Evolutionary conservation across 768 basidiomycete genomes (phyloP).

Genomic region (Dentipellis sp.): DNA sequence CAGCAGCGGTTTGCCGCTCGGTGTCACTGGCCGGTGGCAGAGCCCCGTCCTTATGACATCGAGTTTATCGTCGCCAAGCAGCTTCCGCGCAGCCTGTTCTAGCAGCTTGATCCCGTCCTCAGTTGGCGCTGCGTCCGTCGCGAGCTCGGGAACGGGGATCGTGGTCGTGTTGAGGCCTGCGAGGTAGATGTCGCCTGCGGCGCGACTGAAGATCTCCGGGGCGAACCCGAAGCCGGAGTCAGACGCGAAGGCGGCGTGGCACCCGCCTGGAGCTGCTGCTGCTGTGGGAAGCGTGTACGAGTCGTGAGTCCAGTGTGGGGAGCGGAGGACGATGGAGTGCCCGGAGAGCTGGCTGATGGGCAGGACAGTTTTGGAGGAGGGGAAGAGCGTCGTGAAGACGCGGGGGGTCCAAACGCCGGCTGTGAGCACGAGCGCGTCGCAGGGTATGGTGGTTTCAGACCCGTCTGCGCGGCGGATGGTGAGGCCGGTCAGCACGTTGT

Average conservation of each 20-base stretch:
- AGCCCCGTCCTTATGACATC: slow-evolving; percentile 18
- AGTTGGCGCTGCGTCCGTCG: slow-evolving; percentile 12
- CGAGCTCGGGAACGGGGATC: slow-evolving; percentile 18
- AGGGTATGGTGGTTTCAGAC: slow-evolving; percentile 15
- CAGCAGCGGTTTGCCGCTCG: slow-evolving; percentile 23
- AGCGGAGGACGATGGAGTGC: slow-evolving; percentile 19
- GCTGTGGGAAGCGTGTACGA: neutral
- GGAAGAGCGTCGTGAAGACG: slow-evolving; percentile 24
- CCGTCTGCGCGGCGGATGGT: slow-evolving; percentile 4
- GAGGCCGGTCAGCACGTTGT: slow-evolving; percentile 4
- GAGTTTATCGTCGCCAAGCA: slow-evolving; percentile 15
- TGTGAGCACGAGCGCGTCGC: slow-evolving; percentile 24
- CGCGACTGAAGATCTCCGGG: slow-evolving; percentile 25
- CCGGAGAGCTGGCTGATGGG: slow-evolving; percentile 22
- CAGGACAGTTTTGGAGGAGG: slow-evolving; percentile 19
- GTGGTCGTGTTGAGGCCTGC: slow-evolving; percentile 22
- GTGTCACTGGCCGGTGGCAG: slow-evolving; percentile 28
- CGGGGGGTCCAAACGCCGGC: slow-evolving; percentile 29
- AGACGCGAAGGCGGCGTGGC: slow-evolving; percentile 25
- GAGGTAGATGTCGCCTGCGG: slow-evolving; percentile 22
- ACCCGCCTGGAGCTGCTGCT: slow-evolving; percentile 16
- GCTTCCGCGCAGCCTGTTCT: slow-evolving; percentile 5
- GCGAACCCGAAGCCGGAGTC: slow-evolving; percentile 19
- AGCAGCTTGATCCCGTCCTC: slow-evolving; percentile 8
- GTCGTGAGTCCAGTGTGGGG: slow-evolving; percentile 15